Conservation (phyloP, 768 basidiomycete genomes). For the Tubosaeta sp. region DNA sequence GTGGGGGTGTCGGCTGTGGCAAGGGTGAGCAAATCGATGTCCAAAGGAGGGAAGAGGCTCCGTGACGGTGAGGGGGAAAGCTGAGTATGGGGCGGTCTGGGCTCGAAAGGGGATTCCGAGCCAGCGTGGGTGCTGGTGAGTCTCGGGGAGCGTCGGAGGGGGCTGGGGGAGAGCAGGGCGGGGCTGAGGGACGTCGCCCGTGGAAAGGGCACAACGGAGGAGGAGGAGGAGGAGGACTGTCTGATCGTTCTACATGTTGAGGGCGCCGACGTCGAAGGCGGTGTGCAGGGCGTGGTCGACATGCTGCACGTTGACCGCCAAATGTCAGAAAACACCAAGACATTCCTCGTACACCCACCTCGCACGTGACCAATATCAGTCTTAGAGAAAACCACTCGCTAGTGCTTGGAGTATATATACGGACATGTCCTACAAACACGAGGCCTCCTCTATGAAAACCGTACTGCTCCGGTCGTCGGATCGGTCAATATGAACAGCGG, state of each 20-base stretch:
- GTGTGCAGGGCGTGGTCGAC: constrained; percentile 28
- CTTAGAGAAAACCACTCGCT: too few species aligned
- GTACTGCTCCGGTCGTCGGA: constrained; percentile 28
- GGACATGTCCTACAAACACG: constrained; percentile 10
- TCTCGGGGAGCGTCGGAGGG: constrained; percentile 4
- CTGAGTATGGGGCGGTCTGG: constrained; percentile 7
- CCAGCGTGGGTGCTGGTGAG: constrained; percentile 9
- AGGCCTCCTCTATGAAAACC: constrained; percentile 27
- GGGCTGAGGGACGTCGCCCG: constrained; percentile 3
- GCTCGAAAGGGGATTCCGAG: constrained; percentile 19
- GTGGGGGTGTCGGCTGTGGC: constrained; percentile 7
- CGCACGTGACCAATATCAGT: constrained; percentile 27
- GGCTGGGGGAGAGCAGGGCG: not conserved
- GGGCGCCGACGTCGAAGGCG: constrained; percentile 12
- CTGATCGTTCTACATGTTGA: constrained; percentile 2
- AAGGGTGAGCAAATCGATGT: constrained; percentile 9
- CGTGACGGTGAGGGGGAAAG: not conserved
- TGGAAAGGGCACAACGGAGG: constrained; percentile 21
- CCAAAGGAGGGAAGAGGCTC: constrained; percentile 5
- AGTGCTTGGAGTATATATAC: constrained; percentile 14
- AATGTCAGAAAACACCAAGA: not conserved
- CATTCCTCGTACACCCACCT: constrained; percentile 9
- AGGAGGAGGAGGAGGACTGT: constrained; percentile 2
- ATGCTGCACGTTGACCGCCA: constrained; percentile 23
- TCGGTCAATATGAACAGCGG: constrained; percentile 31